Percentiles rank a stretch among this genome's conserved stretches.
Conservation (phyloP, 148 eudicot genomes). For the Selenicereus undatus region DNA sequence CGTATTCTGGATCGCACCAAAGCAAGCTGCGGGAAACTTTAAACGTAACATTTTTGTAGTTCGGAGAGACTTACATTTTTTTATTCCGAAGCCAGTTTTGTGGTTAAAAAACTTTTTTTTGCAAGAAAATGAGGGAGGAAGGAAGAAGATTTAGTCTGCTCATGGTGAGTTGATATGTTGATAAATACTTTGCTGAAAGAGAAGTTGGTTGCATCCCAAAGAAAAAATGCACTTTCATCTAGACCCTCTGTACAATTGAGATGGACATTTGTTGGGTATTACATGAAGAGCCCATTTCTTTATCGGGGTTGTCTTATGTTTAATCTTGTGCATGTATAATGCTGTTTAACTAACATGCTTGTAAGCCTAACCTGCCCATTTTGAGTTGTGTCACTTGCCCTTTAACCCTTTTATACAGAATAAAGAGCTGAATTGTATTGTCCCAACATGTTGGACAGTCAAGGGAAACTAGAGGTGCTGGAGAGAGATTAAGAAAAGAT, state of each 20-base stretch:
- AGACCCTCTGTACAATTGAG: not conserved
- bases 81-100: too few relatives aligned
- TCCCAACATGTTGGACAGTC: not conserved
- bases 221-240: not conserved
- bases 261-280: not conserved
- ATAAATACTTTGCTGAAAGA: not conserved
- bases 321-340: not conserved
- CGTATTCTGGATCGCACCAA: too few relatives aligned
- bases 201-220: not conserved
- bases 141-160: too few relatives aligned
- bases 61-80: too few relatives aligned
- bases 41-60: too few relatives aligned
- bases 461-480: not conserved
- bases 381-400: too few relatives aligned
- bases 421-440: not conserved
- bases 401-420: not conserved
- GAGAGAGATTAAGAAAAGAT: not conserved
- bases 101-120: too few relatives aligned
- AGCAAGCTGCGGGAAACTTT: too few relatives aligned
- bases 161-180: not conserved
- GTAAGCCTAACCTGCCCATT: too few relatives aligned
- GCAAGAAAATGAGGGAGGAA: too few relatives aligned
- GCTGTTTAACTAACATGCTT: too few relatives aligned
- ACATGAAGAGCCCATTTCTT: not conserved
- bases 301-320: not conserved